Evolutionary conservation across 2,329 filamentous ascomycete species (phyloP).

Genomic region (Penicillium sclerotigenum): DNA sequence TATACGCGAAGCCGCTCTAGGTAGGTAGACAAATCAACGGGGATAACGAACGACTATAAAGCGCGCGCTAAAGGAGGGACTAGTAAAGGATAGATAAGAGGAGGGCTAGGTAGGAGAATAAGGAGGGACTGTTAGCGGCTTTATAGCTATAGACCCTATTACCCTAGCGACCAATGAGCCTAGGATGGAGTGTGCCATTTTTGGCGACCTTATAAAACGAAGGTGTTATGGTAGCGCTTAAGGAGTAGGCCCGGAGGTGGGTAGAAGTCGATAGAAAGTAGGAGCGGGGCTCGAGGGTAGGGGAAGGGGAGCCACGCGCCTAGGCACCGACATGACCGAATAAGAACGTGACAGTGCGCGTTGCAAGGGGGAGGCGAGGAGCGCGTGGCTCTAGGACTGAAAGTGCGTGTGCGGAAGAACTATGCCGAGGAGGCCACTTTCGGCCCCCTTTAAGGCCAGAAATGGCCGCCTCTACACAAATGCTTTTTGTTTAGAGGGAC

Average conservation of each 20-base stretch:
- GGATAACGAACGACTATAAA: too few relatives aligned
- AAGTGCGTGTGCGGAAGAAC: conserved; percentile 8
- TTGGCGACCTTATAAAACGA: conserved; percentile 1
- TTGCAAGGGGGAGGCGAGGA: too few relatives aligned
- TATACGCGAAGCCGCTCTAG: background rate
- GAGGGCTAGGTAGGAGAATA: conserved; percentile 1
- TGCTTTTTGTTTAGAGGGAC: conserved; percentile 14
- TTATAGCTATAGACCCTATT: conserved; percentile 6
- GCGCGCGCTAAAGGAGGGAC: too few relatives aligned
- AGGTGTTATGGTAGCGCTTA: conserved; percentile 8
- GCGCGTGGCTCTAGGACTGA: background rate
- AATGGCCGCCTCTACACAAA: conserved; percentile 15
- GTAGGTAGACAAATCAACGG: too few relatives aligned
- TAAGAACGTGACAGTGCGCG: too few relatives aligned
- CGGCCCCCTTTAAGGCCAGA: conserved; percentile 12
- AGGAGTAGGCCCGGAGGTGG: too few relatives aligned
- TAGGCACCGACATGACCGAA: too few relatives aligned
- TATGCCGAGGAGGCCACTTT: conserved; percentile 16
- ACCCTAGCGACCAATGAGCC: conserved; percentile 3
- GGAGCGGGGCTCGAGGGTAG: too few relatives aligned
- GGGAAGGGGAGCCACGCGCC: too few relatives aligned
- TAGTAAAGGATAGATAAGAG: conserved; percentile 3
- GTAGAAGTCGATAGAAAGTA: too few relatives aligned
- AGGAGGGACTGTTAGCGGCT: conserved; percentile 2
- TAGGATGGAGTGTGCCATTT: conserved; percentile 4